Conservation (phyloP, 2,329 filamentous ascomycete genomes). For the Aspergillus eucalypticola region DNA sequence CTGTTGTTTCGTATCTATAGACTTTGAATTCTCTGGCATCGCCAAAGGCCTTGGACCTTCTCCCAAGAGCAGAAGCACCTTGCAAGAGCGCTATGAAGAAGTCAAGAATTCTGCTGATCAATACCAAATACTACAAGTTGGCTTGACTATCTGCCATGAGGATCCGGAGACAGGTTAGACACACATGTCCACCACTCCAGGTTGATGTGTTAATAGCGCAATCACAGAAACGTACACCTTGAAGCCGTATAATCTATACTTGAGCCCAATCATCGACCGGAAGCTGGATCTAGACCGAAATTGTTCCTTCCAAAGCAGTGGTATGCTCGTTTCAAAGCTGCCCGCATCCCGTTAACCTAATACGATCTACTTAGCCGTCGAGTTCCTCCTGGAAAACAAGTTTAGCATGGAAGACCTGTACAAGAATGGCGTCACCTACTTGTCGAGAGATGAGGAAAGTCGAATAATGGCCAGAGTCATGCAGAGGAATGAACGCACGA, state of each 20-base stretch:
- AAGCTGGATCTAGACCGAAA: slow-evolving; percentile 61
- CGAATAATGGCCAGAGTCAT: slow-evolving; percentile 48
- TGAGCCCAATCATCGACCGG: slow-evolving; percentile 58
- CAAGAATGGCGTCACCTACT: slow-evolving; percentile 59
- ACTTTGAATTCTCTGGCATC: slow-evolving; percentile 68
- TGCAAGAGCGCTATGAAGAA: slow-evolving; percentile 64
- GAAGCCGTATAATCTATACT: slow-evolving; percentile 65
- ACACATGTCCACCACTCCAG: neutral
- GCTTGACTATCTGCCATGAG: slow-evolving; percentile 66
- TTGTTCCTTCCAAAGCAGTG: slow-evolving; percentile 59
- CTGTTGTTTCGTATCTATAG: slow-evolving; percentile 63
- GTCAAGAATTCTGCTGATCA: slow-evolving; percentile 61
- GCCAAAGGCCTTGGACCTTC: slow-evolving; percentile 42
- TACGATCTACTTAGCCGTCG: slow-evolving; percentile 47
- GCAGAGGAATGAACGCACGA: slow-evolving; percentile 42
- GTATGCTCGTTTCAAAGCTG: slow-evolving; percentile 31
- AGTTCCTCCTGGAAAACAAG: slow-evolving; percentile 60
- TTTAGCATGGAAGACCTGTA: slow-evolving; percentile 62
- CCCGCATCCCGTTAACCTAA: neutral
- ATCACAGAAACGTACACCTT: slow-evolving; percentile 54
- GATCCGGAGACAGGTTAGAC: slow-evolving; percentile 51
- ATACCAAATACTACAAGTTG: slow-evolving; percentile 66
- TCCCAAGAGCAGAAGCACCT: slow-evolving; percentile 48
- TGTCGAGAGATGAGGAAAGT: slow-evolving; percentile 61
- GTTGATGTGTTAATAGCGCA: slow-evolving; percentile 6